A percentile compares a stretch with the other conserved stretches of the same genome.
Conservation (phyloP, 208 protist genomes). For the Leishmania martiniquensis region DNA sequence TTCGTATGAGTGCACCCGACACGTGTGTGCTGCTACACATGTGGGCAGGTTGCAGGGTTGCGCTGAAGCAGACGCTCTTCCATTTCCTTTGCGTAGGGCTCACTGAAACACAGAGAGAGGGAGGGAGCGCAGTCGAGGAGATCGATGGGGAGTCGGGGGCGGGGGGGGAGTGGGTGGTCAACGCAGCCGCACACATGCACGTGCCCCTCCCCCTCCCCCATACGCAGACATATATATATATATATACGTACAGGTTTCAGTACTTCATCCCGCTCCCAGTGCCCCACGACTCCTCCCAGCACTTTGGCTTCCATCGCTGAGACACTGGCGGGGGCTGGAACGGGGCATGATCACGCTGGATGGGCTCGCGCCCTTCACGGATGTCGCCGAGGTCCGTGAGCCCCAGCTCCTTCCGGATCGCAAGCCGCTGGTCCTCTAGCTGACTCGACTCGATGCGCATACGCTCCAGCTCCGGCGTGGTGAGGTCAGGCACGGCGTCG, state of each 20-base stretch:
- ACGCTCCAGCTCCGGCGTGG: conserved; percentile 83
- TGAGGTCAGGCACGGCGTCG: conserved; percentile 86
- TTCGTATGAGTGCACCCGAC: neutral
- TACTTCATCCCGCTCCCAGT: conserved; percentile 63
- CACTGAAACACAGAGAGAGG: neutral
- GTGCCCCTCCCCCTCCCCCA: too few relatives aligned
- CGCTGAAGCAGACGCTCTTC: neutral
- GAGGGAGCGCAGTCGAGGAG: neutral
- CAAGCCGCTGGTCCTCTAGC: conserved; percentile 83
- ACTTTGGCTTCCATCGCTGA: conserved; percentile 89
- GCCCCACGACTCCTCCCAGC: conserved; percentile 90
- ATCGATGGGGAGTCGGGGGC: neutral
- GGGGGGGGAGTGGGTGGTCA: neutral
- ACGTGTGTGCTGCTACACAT: neutral
- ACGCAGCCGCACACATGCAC: neutral
- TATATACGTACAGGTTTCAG: neutral
- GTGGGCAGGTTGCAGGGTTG: neutral
- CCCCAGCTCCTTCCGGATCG: conserved; percentile 83
- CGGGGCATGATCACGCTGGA: conserved; percentile 61
- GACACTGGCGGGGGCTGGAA: conserved; percentile 86
- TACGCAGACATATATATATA: neutral
- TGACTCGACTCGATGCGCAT: conserved; percentile 84
- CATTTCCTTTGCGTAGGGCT: neutral
- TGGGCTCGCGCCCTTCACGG: conserved; percentile 76
- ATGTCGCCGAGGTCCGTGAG: conserved; percentile 89